phyloP scores from a whole-genome alignment of 2,329 filamentous ascomycete species.

The Monosporascus sp. region DNA sequence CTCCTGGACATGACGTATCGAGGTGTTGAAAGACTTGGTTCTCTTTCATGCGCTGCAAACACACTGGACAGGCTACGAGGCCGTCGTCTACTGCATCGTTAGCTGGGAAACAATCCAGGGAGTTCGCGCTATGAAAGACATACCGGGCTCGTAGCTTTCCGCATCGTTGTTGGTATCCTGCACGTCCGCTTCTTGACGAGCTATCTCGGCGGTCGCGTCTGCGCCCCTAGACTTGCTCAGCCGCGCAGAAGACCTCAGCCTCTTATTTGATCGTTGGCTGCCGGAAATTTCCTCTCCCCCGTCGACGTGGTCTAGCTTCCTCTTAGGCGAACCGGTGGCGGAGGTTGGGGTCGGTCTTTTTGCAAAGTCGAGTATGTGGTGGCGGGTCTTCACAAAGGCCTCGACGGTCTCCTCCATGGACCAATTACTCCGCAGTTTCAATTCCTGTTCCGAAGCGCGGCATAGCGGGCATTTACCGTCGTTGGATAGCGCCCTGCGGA shows the following conservation, averaged over 20 bases:
- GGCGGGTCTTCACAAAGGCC: constrained; percentile 64
- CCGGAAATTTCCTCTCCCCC: constrained; percentile 20
- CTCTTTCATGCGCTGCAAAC: constrained; percentile 72
- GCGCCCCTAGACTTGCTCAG: constrained; percentile 38
- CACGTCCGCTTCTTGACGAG: constrained; percentile 23
- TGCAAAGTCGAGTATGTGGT: constrained; percentile 61
- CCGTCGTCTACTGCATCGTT: constrained; percentile 54
- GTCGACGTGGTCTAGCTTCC: constrained; percentile 38
- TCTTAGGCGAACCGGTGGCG: constrained; percentile 39
- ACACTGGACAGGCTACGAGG: constrained; percentile 79
- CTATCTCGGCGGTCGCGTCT: constrained; percentile 32
- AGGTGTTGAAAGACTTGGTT: constrained; percentile 75
- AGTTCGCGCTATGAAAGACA: constrained; percentile 14
- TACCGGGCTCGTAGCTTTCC: constrained; percentile 1
- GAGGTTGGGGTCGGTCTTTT: constrained; percentile 32
- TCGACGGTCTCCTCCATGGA: constrained; percentile 80
- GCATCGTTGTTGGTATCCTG: constrained; percentile 30
- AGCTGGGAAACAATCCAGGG: background rate
- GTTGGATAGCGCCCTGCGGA: constrained; percentile 74
- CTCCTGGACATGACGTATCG: constrained; percentile 52
- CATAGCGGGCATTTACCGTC: constrained; percentile 89
- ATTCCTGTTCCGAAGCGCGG: constrained; percentile 71
- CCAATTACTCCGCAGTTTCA: constrained; percentile 80
- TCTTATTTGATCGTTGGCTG: constrained; percentile 38
- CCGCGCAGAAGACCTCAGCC: constrained; percentile 47